Base-by-base conservation (phyloP, 345 rosid species). In the Citropsis articulata region DNA sequence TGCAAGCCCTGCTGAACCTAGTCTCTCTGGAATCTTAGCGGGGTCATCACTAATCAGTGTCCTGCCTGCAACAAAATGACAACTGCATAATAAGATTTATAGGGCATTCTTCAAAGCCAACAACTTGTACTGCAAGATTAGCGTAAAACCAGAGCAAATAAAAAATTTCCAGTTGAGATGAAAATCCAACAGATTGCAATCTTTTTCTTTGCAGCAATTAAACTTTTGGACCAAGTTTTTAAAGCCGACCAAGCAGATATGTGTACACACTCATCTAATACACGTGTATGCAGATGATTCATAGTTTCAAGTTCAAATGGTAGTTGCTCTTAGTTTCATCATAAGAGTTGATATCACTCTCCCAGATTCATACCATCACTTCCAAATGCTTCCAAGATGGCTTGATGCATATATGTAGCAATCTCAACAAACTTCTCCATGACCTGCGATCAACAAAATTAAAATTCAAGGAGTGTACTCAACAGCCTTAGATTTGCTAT, bases 1-100 rank as follows among this genome's bases (percentile, higher is more conserved):
- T 55, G 99, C 91, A 76, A 95, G 98, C 78, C 97, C 98, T 35
- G 90, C 93, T 77, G 70, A 82, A 60, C 99, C 99, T 75, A 95
- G 85, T 70, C 88, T 88, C 73, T 84, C 88, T 66, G 82, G 80
- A 78, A 81, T 75, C 66, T 75, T 76, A 61, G 70, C 66, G 6
- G 71, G 68, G 38, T 79, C 86, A 73, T 81, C 69, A 19, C 8
- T 9, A 50, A 68, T 82, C 71, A 50, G 25, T 64, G 78, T 73
- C 70, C 4, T 38, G 42, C 86, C 87, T 91, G 82, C 64, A 68
- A 80, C 28, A 40, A 75, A 45, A 72, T 30, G 40, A 56, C 55
- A 84, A 45, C 70, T 57, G 35, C 55, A 61, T 75, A 7, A 61
- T 75, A 7, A 72, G 78, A 72, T 35, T 21, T 40, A 65, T 21